phyloP scores from a whole-genome alignment of 192 early-diverging fungal genomes.

The Chytriomyces sp. region DNA sequence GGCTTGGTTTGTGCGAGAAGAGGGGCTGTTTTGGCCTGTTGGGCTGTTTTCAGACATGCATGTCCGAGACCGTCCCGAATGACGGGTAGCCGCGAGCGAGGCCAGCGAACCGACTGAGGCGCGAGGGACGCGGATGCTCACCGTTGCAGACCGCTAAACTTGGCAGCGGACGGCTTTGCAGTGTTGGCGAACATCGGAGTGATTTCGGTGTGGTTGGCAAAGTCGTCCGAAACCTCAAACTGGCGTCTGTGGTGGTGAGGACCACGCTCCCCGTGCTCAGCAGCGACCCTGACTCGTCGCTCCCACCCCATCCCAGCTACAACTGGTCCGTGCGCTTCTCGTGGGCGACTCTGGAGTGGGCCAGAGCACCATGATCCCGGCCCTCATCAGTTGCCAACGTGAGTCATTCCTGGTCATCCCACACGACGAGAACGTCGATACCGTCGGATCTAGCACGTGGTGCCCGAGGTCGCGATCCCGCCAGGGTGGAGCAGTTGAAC shows the following conservation, averaged over 20 bases:
- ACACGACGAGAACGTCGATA: too few relatives aligned
- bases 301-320: constrained; percentile 15
- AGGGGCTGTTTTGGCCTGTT: too few relatives aligned
- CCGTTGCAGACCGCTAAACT: background rate
- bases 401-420: constrained; percentile 92
- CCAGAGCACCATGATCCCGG: constrained; percentile 95
- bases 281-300: too few relatives aligned
- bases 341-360: constrained; percentile 89
- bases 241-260: too few relatives aligned
- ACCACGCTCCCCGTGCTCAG: too few relatives aligned
- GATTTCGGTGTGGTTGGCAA: background rate
- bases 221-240: too few relatives aligned
- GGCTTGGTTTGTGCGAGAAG: background rate
- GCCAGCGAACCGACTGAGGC: too few relatives aligned
- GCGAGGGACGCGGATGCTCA: too few relatives aligned
- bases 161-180: background rate
- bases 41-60: too few relatives aligned
- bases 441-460: constrained; percentile 95
- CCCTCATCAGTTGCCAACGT: constrained; percentile 96
- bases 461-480: constrained; percentile 99
- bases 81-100: too few relatives aligned
- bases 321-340: constrained; percentile 81
- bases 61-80: too few relatives aligned
- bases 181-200: background rate
- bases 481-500: constrained; percentile 95